Base-by-base conservation (phyloP, 805 yeast species). In the Monosporozyma servazzii region DNA sequence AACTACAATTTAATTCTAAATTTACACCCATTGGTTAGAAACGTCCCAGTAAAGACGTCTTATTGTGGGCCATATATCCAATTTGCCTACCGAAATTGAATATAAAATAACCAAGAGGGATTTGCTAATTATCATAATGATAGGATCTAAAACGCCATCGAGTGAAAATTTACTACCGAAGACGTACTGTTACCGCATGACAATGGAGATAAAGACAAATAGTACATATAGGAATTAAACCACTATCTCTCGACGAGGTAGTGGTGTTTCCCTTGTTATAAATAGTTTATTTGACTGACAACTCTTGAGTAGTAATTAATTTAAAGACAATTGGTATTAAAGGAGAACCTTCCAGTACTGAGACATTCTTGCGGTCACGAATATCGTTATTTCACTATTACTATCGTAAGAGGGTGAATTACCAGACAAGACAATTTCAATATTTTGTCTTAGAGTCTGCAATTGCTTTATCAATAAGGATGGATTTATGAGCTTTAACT, bases 1-100 rank as follows among this genome's bases (percentile, higher is more conserved):
- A 88, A 65, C 54, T 81, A n/a, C n/a, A n/a, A n/a, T n/a, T n/a
- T n/a, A n/a, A n/a, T n/a, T n/a, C n/a, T n/a, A n/a, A n/a, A n/a
- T n/a, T n/a, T n/a, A n/a, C n/a, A n/a, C n/a, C n/a, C n/a, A n/a
- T n/a, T n/a, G n/a, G n/a, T n/a, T n/a, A 25, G 84, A 71, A 42
- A 78, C 58, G 65, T 88, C 96, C 96, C 96, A 88, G 68, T 84
- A 88, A 31, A 88, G 77, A 49, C 95, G 96, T 59, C 95, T 76
- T 17, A 74, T 56, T 0, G 91, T 78, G 29, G 80, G 77, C 64
- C 66, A 78, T 29, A 88, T 77, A 2, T 83, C 87, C 30, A 72
- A 68, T 57, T 91, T 73, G 45, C 95, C 90, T 67, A 88, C 89
- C 71, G 76, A 76, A 41, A 88, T 59, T 42, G 96, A 96, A 57